Base-by-base conservation (phyloP, 2,329 filamentous ascomycete genomes). In the Emericellopsis cladophorae region DNA sequence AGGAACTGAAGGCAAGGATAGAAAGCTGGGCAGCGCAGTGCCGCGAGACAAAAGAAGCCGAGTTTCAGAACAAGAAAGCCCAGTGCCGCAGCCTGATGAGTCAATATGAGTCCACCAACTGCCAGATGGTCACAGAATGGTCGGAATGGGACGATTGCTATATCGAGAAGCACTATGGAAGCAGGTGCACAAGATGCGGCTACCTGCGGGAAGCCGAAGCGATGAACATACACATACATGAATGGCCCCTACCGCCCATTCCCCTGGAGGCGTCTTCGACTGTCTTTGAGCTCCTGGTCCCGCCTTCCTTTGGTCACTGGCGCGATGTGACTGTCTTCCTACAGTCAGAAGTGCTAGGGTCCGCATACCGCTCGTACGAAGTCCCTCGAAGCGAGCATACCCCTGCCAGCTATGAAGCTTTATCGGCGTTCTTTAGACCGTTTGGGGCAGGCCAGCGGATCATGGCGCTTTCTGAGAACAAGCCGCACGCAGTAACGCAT, bases 241-340 rank as follows among this genome's bases (percentile, higher is more conserved):
- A 81, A 48, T 78, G 71, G 71, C 74, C 75, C 0, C 55, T 79
- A 0, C 67, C 73, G 0, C 10, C 36, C 0, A 16, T 58, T 2
- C 2, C 40, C 0, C 6, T 44, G 0, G 22, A 55, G 10, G 59
- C 60, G 0, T 66, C 70, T 42, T 58, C 69, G 0, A 60, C 63
- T 0, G 58, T 79, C 0, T 79, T 79, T 39, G 75, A 79, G 45
- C 53, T 79, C 0, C 40, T 47, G 0, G 45, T 64, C 0, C 73
- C 74, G 0, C 5, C 18, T 0, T 23, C 49, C 0, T 66, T 72
- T 33, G 47, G 46, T 4, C 37, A 47, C 4, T 78, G 74, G 74
- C 57, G 73, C 10, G 65, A 75, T 39, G 47, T 50, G 2, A 71
- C 67, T 0, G 40, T 59, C 0, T 65, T 54, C 39, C 31, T 76